A percentile compares a stretch with the other conserved stretches of the same genome.
These are phyloP conservation scores for Candida anutae DNA, from an alignment of 1,139 yeast genomes.

Conservation along the genomic window DNA sequence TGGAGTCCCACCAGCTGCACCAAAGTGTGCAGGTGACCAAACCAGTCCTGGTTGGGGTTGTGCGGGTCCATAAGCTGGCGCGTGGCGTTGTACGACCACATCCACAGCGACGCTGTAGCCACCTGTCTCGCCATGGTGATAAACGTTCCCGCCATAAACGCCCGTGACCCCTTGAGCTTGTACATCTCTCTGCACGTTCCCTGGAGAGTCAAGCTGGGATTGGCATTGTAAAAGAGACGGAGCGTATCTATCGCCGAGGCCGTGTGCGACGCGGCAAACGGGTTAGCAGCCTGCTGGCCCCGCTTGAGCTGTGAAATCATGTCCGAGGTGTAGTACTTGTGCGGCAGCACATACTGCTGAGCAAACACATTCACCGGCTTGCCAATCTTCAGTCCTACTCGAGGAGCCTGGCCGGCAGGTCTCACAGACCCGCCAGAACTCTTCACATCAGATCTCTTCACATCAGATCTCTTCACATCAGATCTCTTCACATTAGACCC, in stretches of 20 bases:
- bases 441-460: slow-evolving; percentile 1
- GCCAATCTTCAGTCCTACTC: slow-evolving; percentile 11
- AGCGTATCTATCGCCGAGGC: slow-evolving; percentile 18
- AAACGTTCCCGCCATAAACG: slow-evolving; percentile 74
- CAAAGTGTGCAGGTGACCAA: slow-evolving; percentile 37
- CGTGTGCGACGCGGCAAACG: slow-evolving; percentile 15
- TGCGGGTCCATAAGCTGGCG: slow-evolving; percentile 63
- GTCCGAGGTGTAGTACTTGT: slow-evolving; percentile 34
- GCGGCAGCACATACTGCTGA: slow-evolving; percentile 38
- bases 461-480: background rate
- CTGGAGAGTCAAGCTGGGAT: slow-evolving; percentile 48
- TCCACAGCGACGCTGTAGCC: slow-evolving; percentile 72
- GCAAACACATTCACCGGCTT: slow-evolving; percentile 16
- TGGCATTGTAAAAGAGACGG: slow-evolving; percentile 34
- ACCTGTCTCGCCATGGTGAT: slow-evolving; percentile 78
- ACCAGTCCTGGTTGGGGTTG: slow-evolving; percentile 37
- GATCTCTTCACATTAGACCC: background rate
- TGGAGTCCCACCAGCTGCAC: slow-evolving; percentile 46
- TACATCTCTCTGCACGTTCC: slow-evolving; percentile 62
- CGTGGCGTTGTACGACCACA: slow-evolving; percentile 72
- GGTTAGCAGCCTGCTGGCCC: slow-evolving; percentile 15
- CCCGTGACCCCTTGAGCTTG: slow-evolving; percentile 62
- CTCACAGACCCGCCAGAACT: background rate
- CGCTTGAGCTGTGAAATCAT: slow-evolving; percentile 21
- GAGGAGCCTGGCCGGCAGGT: slow-evolving; percentile 8